These are phyloP conservation scores for Solanum boliviense DNA, from an alignment of 257 asterid species.

Conservation along the genomic window DNA sequence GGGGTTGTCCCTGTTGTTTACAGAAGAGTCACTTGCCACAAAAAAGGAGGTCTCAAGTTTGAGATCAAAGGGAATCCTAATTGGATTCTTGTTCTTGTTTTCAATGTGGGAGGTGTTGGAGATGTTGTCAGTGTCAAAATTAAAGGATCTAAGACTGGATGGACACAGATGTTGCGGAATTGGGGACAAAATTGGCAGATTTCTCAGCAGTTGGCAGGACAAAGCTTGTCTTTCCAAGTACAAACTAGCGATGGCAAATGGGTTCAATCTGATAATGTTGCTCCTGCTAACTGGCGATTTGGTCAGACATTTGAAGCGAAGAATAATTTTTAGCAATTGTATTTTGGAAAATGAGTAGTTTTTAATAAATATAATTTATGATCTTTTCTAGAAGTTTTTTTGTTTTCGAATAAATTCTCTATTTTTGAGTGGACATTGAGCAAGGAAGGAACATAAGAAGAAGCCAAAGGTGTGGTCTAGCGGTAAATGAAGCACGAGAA, in stretches of 20 bases:
- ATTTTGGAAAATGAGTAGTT: neutral
- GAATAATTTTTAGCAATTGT: neutral
- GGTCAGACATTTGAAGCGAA: neutral
- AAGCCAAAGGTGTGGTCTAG: neutral
- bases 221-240: neutral
- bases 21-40: neutral
- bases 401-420: neutral
- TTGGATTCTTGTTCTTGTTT: conserved; percentile 14
- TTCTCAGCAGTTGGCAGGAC: neutral
- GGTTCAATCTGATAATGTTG: neutral
- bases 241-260: neutral
- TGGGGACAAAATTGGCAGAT: conserved; percentile 44
- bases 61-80: conserved; percentile 19
- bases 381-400: neutral
- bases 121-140: conserved; percentile 15
- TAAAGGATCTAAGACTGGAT: conserved; percentile 3
- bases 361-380: neutral
- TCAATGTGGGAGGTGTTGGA: conserved; percentile 38
- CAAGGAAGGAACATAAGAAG: neutral
- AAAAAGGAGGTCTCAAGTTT: conserved; percentile 12
- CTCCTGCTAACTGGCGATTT: neutral
- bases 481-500: neutral
- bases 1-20: neutral
- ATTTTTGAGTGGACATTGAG: neutral
- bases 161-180: conserved; percentile 19